These are phyloP conservation scores for Pythium guiyangense DNA, from an alignment of 352 stramenopile genomes.

Conservation along the genomic window DNA sequence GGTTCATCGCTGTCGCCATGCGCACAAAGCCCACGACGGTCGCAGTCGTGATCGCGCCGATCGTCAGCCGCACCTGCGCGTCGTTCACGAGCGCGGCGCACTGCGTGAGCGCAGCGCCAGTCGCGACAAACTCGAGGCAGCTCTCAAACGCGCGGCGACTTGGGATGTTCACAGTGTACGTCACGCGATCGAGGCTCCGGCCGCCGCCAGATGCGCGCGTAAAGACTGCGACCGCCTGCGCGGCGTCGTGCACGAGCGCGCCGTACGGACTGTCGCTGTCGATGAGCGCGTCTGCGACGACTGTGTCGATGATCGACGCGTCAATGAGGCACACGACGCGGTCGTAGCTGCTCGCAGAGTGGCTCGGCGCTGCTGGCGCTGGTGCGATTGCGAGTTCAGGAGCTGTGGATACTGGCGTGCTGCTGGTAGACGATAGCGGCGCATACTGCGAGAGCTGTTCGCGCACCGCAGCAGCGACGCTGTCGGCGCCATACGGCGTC, in stretches of 20 bases:
- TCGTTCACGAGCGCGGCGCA: constrained; percentile 7
- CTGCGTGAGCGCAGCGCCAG: constrained; percentile 6
- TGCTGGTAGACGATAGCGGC: too few species aligned
- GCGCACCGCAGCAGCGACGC: background rate
- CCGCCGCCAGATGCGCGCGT: constrained; percentile 1
- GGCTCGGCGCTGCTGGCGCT: background rate
- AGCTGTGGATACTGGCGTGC: too few species aligned
- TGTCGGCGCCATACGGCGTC: background rate
- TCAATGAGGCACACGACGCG: constrained; percentile 10
- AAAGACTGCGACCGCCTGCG: constrained; percentile 6
- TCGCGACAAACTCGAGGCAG: constrained; percentile 8
- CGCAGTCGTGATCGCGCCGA: background rate
- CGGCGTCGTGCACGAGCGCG: constrained; percentile 8
- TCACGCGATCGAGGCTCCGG: constrained; percentile 1
- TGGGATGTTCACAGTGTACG: constrained; percentile 4
- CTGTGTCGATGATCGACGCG: constrained; percentile 11
- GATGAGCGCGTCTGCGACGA: constrained; percentile 12
- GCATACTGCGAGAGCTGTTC: background rate
- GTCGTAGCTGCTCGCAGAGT: background rate
- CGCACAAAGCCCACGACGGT: constrained; percentile 9
- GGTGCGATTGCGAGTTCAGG: too few species aligned
- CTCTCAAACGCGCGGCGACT: constrained; percentile 11
- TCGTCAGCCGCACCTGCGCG: constrained; percentile 1
- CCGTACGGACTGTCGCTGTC: constrained; percentile 9
- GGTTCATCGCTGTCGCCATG: constrained; percentile 12